Evolutionary conservation across 257 asterid genomes (phyloP).

Genomic region (Primulina eburnea): DNA sequence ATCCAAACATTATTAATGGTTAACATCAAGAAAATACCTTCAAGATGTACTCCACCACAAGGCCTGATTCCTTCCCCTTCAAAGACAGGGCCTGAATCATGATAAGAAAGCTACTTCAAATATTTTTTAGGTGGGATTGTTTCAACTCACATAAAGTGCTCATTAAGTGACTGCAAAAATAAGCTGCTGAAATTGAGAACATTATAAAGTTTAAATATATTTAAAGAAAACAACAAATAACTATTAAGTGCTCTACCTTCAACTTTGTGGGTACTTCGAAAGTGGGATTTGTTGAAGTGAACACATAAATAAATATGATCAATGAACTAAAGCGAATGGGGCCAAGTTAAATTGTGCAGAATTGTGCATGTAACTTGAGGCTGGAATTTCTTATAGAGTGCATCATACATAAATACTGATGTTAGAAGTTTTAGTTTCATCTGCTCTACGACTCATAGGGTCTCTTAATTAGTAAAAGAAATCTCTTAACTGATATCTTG

Average conservation of each 20-base stretch:
- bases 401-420: not conserved
- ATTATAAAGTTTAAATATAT: not conserved
- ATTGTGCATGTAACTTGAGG: not conserved
- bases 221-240: constrained; percentile 1
- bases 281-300: not conserved
- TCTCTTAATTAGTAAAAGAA: not conserved
- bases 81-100: constrained; percentile 72
- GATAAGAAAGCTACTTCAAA: constrained; percentile 18
- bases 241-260: not conserved
- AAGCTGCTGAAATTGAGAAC: not conserved
- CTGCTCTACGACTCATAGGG: not conserved
- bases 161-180: not conserved
- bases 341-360: not conserved
- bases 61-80: constrained; percentile 80
- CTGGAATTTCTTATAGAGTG: not conserved
- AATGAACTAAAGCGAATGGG: not conserved
- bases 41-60: constrained; percentile 76
- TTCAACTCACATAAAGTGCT: not conserved
- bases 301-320: not conserved
- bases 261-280: not conserved
- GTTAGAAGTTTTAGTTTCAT: not conserved
- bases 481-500: not conserved
- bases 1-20: constrained; percentile 9
- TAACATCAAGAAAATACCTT: constrained; percentile 60
- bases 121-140: not conserved